Percentiles rank a stretch among this genome's conserved stretches.
Conservation (phyloP, 768 basidiomycete species). For the Trametes cingulata region DNA sequence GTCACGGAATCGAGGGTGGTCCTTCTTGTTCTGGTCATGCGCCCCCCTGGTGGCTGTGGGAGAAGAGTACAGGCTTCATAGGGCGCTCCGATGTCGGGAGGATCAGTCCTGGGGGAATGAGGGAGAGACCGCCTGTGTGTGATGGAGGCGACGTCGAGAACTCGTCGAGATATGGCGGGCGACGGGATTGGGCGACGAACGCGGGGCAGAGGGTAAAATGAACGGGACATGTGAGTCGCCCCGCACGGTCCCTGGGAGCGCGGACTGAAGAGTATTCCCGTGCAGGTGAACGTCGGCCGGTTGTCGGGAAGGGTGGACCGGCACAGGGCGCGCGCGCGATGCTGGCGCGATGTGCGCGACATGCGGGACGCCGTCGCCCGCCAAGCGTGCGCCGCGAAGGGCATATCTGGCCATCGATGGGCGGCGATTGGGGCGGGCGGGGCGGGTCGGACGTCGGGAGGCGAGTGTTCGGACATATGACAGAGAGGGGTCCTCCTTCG, state of each 20-base stretch:
- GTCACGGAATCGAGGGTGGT: constrained; percentile 2
- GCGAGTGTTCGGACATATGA: constrained; percentile 10
- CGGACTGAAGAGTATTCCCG: not conserved
- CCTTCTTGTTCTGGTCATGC: constrained; percentile 16
- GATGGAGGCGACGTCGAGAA: constrained; percentile 7
- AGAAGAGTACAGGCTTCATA: constrained; percentile 5
- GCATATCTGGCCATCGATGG: constrained; percentile 13
- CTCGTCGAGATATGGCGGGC: constrained; percentile 6
- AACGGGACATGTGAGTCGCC: constrained; percentile 2
- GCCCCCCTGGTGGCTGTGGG: constrained; percentile 13
- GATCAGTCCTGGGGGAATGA: not conserved
- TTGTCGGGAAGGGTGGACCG: constrained; percentile 4
- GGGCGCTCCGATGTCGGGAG: constrained; percentile 20
- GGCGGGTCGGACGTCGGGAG: constrained; percentile 7
- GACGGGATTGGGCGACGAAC: not conserved
- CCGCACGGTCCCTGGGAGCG: not conserved
- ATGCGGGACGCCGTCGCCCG: not conserved
- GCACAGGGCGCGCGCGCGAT: not conserved
- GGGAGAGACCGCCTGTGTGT: constrained; percentile 1
- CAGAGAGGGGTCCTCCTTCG: not conserved
- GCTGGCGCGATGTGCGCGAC: not conserved
- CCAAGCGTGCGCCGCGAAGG: not conserved
- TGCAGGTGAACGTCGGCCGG: constrained; percentile 10
- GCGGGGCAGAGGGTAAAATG: constrained; percentile 12
- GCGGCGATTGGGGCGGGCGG: constrained; percentile 6